Base-by-base conservation (phyloP, 768 basidiomycete species). In the Suillus occidentalis region DNA sequence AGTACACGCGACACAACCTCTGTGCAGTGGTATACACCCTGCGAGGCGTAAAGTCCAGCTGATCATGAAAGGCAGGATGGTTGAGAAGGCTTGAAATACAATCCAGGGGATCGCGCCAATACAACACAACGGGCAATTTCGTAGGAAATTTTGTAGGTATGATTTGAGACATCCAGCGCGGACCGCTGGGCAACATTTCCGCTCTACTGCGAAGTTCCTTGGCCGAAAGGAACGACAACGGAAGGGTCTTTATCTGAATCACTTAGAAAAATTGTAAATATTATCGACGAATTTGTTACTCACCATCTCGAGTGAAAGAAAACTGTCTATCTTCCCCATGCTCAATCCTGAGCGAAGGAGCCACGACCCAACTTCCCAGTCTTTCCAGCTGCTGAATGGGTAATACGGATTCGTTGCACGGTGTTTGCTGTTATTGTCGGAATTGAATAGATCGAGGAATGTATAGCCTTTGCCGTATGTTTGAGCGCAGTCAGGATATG, bases 271-370 rank as follows among this genome's bases (percentile, higher is more conserved):
- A 6, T 34, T 22, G 16, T 28, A 25, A n/a, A 47, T n/a, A 43
- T 47, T 47, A n/a, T 47, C 18, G 31, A 22, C 0, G 18, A 43
- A 72, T 28, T 28, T 28, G 28, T 28, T 28, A 28, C 28, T 28
- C 28, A 28, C 28, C 28, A 28, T 28, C 28, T 47, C 60, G 31
- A 79, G 69, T 6, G 62, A 62, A 20, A 79, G 65, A 43, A 76
- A 77, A 37, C 71, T 65, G 22, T 76, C 65, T 4, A 77, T 72
- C 10, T 63, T 60, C 12, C 67, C 66, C 74, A 77, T 75, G 55
- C 75, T 78, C 40, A 79, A 63, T 28, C 13, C 71, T 72, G 12
- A 56, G 69, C 18, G 69, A 47, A 47, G 47, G 2, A 47, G n/a
- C 47, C 47, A 47, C 1, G 20, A 45, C 18, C 43, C 43, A 45